phyloP scores from a whole-genome alignment of 1,284 basidiomycete species.

The Cryptococcus sp. region DNA sequence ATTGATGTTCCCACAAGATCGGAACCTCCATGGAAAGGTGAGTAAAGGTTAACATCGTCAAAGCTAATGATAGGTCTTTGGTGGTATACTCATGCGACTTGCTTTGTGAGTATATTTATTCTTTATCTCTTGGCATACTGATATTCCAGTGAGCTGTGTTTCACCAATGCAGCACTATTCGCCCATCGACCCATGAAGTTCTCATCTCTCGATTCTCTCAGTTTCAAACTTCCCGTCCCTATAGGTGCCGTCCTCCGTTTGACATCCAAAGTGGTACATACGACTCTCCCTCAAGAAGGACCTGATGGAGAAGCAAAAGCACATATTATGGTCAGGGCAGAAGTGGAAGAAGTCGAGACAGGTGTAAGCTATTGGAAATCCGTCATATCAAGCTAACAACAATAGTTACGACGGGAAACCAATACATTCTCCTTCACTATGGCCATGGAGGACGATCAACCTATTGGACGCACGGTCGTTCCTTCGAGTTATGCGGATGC shows the following conservation, averaged over 20 bases:
- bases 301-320: slow-evolving; percentile 43
- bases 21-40: slow-evolving; percentile 76
- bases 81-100: not conserved
- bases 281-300: slow-evolving; percentile 31
- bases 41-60: slow-evolving; percentile 56
- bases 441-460: slow-evolving; percentile 40
- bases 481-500: slow-evolving; percentile 60
- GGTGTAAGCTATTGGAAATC: slow-evolving; percentile 51
- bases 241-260: slow-evolving; percentile 73
- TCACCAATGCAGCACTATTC: slow-evolving; percentile 66
- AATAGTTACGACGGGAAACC: slow-evolving; percentile 37
- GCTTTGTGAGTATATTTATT: slow-evolving; percentile 19
- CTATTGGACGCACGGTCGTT: slow-evolving; percentile 57
- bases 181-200: slow-evolving; percentile 65
- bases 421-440: slow-evolving; percentile 52
- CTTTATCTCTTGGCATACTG: not conserved
- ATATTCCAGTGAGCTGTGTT: slow-evolving; percentile 58
- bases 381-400: not conserved
- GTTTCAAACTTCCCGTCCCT: slow-evolving; percentile 71
- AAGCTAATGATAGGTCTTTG: too few species aligned
- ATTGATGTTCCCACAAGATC: slow-evolving; percentile 78
- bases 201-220: slow-evolving; percentile 70
- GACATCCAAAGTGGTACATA: slow-evolving; percentile 58
- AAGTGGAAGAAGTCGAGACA: slow-evolving; percentile 68
- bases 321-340: slow-evolving; percentile 69